Conservation (phyloP, 306 rosid species). For the Aeschynomene evenia region DNA sequence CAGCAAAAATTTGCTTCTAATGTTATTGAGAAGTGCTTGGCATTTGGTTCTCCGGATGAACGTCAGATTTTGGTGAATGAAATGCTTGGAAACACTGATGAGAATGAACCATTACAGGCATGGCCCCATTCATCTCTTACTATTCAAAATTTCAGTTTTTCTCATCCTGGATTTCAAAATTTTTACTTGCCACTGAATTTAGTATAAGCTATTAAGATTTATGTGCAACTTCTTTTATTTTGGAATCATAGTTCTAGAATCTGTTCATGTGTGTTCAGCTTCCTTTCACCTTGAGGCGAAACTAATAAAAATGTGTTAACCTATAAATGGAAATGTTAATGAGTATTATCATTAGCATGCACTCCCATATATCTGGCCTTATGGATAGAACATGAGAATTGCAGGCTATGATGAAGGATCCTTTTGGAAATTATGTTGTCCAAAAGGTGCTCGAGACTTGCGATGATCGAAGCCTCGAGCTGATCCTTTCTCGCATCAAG, state of each 20-base stretch:
- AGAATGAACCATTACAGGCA: conserved; percentile 97
- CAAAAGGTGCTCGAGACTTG: conserved; percentile 97
- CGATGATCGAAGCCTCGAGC: conserved; percentile 77
- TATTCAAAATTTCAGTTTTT: neutral
- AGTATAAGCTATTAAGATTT: neutral
- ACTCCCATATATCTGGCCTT: neutral
- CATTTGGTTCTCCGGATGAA: conserved; percentile 78
- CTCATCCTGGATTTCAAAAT: neutral
- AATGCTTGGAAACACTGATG: conserved; percentile 93
- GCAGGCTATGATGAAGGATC: conserved; percentile 99
- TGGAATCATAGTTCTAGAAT: conserved; percentile 1
- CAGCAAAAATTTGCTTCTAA: conserved; percentile 99
- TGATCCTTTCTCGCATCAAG: conserved; percentile 91
- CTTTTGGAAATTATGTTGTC: conserved; percentile 93
- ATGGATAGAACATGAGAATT: conserved; percentile 13
- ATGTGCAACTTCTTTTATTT: conserved; percentile 2
- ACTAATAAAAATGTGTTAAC: neutral
- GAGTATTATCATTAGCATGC: neutral
- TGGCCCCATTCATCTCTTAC: conserved; percentile 18
- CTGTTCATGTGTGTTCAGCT: neutral
- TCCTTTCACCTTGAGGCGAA: no score
- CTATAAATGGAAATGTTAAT: neutral
- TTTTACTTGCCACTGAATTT: neutral
- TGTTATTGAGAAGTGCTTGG: conserved; percentile 92
- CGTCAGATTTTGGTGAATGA: conserved; percentile 86